Base-by-base conservation (phyloP, 2,329 filamentous ascomycete genomes). In the Apiospora phragmitis region DNA sequence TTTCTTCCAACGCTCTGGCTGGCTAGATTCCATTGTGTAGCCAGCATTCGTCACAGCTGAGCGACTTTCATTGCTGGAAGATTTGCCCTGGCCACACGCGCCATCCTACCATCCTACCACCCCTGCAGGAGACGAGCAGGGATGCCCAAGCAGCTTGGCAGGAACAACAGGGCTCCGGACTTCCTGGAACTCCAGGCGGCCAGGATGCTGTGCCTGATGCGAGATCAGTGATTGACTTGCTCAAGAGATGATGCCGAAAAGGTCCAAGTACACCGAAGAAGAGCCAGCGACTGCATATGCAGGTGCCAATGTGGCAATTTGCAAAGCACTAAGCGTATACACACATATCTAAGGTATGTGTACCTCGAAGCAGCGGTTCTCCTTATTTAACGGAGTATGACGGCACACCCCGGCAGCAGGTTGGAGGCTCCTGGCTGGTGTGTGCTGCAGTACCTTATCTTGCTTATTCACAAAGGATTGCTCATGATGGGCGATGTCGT, bases 1-100 rank as follows among this genome's bases (percentile, higher is more conserved):
- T 55, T 16, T 62, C 11, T 38, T 38, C 55, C 55, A 21, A 16
- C 32, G 55, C 21, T 38, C 55, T 62, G 55, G 32, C 26, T 55
- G 21, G n/a, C n/a, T n/a, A n/a, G n/a, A n/a, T n/a, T n/a, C 51
- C 51, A 32, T 18, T 21, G 29, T 55, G 26, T 32, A 55, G 4
- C 6, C 29, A 14, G 51, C 51, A 38, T 38, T 38, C 29, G 32
- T 62, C 55, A n/a, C 29, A 62, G 55, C 55, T 62, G 32, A 38
- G 55, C 32, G 55, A 24, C 32, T 62, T 62, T 62, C 38, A 62
- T 62, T 62, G 55, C 55, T 62, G 55, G 55, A 62, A 62, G 32
- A 62, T 38, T 38, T 62, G 55, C 55, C 32, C 55, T 38, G 29
- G 32, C 35, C 55, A 21, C 43, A 47, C 18, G 43, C 43, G 32